These are phyloP conservation scores for Rickenella mellea DNA, from an alignment of 768 basidiomycete species.

Conservation along the genomic window DNA sequence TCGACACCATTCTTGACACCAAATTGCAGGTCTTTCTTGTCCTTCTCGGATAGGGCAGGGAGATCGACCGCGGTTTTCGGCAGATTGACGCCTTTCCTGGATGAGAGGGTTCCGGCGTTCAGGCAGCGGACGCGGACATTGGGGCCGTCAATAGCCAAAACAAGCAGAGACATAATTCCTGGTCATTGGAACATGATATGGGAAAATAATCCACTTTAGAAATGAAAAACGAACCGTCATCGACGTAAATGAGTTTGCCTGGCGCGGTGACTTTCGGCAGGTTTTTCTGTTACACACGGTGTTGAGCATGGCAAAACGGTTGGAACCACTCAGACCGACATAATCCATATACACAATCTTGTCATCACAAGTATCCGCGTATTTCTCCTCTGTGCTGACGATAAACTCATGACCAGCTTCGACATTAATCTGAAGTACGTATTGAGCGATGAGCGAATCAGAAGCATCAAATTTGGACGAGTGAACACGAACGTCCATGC, in stretches of 20 bases:
- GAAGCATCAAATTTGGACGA: constrained; percentile 7
- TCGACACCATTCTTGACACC: constrained; percentile 98
- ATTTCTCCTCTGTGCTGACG: constrained; percentile 76
- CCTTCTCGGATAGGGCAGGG: constrained; percentile 94
- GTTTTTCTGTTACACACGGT: constrained; percentile 49
- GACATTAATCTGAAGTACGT: constrained; percentile 55
- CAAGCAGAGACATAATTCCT: constrained; percentile 89
- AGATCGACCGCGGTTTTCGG: constrained; percentile 97
- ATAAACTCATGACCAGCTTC: constrained; percentile 89
- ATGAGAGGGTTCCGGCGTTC: constrained; percentile 89
- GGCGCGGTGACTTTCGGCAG: constrained; percentile 91
- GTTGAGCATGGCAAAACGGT: constrained; percentile 3
- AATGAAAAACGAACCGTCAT: constrained; percentile 57
- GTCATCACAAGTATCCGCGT: constrained; percentile 70
- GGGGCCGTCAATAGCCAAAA: constrained; percentile 76
- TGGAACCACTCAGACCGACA: constrained; percentile 34
- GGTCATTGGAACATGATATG: background rate
- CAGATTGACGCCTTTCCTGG: constrained; percentile 98
- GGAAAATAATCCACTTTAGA: background rate
- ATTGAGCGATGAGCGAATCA: background rate
- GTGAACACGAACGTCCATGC: constrained; percentile 61
- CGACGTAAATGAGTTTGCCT: constrained; percentile 97
- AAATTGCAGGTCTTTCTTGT: constrained; percentile 89
- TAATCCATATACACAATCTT: constrained; percentile 92
- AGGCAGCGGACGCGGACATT: constrained; percentile 77